Conservation (phyloP, 2,329 filamentous ascomycete species). For the Pseudovirgaria hyperparasitica region DNA sequence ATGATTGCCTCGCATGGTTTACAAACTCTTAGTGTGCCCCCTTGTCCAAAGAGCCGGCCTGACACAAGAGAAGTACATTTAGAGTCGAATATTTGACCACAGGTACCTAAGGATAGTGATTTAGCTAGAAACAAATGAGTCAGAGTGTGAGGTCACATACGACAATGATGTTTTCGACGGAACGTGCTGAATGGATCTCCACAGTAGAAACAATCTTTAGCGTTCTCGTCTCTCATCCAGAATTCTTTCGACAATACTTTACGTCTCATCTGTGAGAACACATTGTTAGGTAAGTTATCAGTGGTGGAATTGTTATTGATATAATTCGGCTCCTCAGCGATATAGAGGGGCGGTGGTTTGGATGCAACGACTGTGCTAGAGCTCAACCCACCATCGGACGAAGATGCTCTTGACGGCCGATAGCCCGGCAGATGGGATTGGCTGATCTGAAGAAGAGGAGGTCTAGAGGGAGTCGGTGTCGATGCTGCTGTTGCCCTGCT, state of each 20-base stretch:
- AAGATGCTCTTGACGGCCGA: conserved; percentile 32
- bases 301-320: conserved; percentile 11
- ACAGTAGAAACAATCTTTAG: conserved; percentile 92
- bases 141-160: too few species aligned
- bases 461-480: conserved; percentile 19
- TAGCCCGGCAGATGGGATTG: conserved; percentile 36
- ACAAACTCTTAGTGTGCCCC: conserved; percentile 75
- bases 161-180: conserved; percentile 89
- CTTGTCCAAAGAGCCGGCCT: conserved; percentile 76
- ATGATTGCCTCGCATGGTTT: conserved; percentile 88
- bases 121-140: background rate
- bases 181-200: conserved; percentile 86
- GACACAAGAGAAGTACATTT: conserved; percentile 91
- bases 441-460: conserved; percentile 29
- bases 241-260: conserved; percentile 90
- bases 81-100: conserved; percentile 96
- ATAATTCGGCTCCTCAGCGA: conserved; percentile 18
- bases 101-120: conserved; percentile 34
- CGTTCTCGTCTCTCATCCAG: conserved; percentile 98
- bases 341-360: conserved; percentile 16
- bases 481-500: conserved; percentile 13
- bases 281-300: conserved; percentile 26
- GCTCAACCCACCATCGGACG: conserved; percentile 31
- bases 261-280: conserved; percentile 54
- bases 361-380: conserved; percentile 21